Percentiles rank a stretch among this genome's conserved stretches.
phyloP scores from a whole-genome alignment of 106 monocot species.

The Allium cepa region DNA sequence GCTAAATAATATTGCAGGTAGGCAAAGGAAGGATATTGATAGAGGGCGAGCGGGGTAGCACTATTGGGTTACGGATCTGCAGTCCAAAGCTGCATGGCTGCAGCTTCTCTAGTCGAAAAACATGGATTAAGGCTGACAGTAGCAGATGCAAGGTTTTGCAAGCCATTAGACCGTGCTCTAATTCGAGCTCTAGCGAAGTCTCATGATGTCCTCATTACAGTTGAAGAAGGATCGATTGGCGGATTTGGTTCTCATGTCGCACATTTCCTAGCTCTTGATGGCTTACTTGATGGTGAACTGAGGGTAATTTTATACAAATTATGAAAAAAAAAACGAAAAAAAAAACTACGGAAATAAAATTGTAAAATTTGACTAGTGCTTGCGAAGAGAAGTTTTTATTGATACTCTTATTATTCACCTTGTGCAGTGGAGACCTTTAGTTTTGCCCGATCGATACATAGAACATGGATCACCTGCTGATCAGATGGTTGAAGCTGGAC shows the following conservation, averaged over 20 bases:
- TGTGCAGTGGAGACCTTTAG: constrained; percentile 91
- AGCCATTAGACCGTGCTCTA: constrained; percentile 70
- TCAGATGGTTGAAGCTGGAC: constrained; percentile 74
- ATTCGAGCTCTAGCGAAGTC: constrained; percentile 63
- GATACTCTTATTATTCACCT: too few relatives aligned
- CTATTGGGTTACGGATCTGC: constrained; percentile 87
- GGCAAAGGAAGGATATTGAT: constrained; percentile 73
- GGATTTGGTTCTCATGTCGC: constrained; percentile 94
- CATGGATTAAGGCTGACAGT: constrained; percentile 71
- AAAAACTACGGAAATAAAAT: too few relatives aligned
- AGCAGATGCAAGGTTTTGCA: constrained; percentile 91
- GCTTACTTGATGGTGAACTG: constrained; percentile 66
- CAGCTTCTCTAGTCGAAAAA: constrained; percentile 44
- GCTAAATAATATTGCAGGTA: constrained; percentile 29
- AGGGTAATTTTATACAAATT: constrained; percentile 37
- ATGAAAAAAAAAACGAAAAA: neutral
- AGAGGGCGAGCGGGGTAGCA: constrained; percentile 73
- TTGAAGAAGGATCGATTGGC: constrained; percentile 90
- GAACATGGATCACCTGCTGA: constrained; percentile 83
- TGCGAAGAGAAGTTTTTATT: too few relatives aligned
- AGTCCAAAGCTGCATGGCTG: constrained; percentile 82
- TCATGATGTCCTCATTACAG: constrained; percentile 76
- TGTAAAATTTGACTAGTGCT: too few relatives aligned
- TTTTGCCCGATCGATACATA: constrained; percentile 88
- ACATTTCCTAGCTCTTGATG: constrained; percentile 88